These are phyloP conservation scores for Cladosporium colombiae DNA, from an alignment of 2,329 filamentous ascomycete species.

Conservation along the genomic window DNA sequence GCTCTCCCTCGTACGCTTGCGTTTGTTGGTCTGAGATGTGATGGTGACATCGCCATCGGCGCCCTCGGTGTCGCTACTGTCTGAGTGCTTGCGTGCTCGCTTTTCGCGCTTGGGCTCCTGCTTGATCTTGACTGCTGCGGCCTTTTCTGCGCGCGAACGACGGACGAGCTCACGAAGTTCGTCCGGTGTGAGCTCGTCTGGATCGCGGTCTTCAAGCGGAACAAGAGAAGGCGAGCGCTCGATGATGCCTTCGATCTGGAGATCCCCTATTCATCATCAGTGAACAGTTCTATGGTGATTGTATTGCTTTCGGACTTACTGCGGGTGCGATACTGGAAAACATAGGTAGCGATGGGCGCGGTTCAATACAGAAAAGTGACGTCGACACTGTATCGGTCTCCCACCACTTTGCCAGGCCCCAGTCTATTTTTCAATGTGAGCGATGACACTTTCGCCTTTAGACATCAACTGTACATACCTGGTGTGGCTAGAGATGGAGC, in stretches of 20 bases:
- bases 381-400: not conserved
- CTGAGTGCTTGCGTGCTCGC: conserved; percentile 24
- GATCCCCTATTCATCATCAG: conserved; percentile 26
- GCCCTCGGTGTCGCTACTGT: not conserved
- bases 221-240: conserved; percentile 27
- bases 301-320: conserved; percentile 22
- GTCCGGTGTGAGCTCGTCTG: conserved; percentile 27
- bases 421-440: no score
- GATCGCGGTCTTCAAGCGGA: conserved; percentile 32
- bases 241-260: conserved; percentile 34
- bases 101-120: conserved; percentile 24
- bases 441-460: no score
- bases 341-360: conserved; percentile 25
- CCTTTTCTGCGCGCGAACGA: conserved; percentile 23
- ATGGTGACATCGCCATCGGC: conserved; percentile 26
- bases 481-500: conserved; percentile 29
- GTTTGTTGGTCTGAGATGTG: conserved; percentile 13
- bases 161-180: conserved; percentile 27
- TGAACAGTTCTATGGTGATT: no score
- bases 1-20: not conserved
- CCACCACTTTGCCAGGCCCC: no score
- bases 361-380: conserved; percentile 25
- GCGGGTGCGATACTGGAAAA: conserved; percentile 33
- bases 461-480: conserved; percentile 22
- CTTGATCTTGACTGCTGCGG: conserved; percentile 11